These are phyloP conservation scores for Suhomyces chickasaworum DNA, from an alignment of 1,139 yeast genomes.

Conservation along the genomic window DNA sequence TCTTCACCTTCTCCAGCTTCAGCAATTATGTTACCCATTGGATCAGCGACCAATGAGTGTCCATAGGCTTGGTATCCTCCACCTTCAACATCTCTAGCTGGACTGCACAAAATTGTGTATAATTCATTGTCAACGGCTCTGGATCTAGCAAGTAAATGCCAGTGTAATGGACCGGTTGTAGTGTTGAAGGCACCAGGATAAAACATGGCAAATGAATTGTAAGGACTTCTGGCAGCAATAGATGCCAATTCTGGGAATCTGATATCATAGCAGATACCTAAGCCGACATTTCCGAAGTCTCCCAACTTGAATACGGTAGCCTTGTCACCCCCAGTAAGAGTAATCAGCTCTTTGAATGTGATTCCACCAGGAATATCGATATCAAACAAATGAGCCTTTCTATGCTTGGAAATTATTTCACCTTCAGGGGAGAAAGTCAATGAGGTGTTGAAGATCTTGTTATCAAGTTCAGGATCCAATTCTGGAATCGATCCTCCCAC, in stretches of 20 bases:
- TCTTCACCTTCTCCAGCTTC: conserved; percentile 89
- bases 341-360: conserved; percentile 77
- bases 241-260: conserved; percentile 90
- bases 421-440: conserved; percentile 74
- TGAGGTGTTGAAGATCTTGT: conserved; percentile 78
- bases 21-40: conserved; percentile 74
- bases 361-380: conserved; percentile 89
- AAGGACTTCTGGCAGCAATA: conserved; percentile 69
- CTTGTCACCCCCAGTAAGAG: conserved; percentile 75
- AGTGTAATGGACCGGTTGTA: conserved; percentile 92
- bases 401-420: conserved; percentile 75
- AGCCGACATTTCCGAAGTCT: conserved; percentile 75
- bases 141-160: conserved; percentile 84
- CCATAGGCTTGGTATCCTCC: conserved; percentile 89
- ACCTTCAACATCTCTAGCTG: conserved; percentile 72
- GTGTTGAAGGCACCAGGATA: conserved; percentile 97
- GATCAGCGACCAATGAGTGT: conserved; percentile 85
- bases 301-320: conserved; percentile 75
- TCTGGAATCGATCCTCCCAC: conserved; percentile 96
- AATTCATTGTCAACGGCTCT: conserved; percentile 90
- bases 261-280: conserved; percentile 91
- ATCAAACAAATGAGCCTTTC: conserved; percentile 88
- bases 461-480: conserved; percentile 47
- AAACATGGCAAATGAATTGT: conserved; percentile 80
- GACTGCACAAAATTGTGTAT: conserved; percentile 80